Conservation (phyloP, 2,329 filamentous ascomycete genomes). For the Aureobasidium sp. region DNA sequence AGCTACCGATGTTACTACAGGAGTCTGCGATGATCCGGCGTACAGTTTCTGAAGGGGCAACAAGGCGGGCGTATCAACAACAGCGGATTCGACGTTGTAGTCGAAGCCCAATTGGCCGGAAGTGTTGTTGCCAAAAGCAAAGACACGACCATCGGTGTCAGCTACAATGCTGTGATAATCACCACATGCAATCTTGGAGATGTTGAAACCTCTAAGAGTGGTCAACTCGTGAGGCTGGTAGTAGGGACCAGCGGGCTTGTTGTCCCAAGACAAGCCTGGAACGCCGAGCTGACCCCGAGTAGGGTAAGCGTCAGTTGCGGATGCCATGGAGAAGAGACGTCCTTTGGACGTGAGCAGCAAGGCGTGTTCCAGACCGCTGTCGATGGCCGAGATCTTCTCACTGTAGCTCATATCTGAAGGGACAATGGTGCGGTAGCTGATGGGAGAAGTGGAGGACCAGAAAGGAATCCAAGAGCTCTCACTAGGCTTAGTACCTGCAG, state of each 20-base stretch:
- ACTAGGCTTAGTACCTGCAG: conserved; percentile 54
- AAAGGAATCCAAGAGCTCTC: conserved; percentile 68
- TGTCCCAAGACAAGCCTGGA: conserved; percentile 72
- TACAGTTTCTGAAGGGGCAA: conserved; percentile 70
- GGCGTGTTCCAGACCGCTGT: conserved; percentile 76
- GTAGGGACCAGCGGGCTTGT: conserved; percentile 67
- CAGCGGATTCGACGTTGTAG: conserved; percentile 53
- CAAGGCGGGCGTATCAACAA: conserved; percentile 62
- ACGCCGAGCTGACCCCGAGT: conserved; percentile 80
- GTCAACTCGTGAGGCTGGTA: conserved; percentile 76
- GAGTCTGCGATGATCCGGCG: conserved; percentile 52
- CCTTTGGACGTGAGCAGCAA: conserved; percentile 78
- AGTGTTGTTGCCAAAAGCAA: conserved; percentile 85
- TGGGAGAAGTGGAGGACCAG: conserved; percentile 51
- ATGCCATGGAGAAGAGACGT: conserved; percentile 81
- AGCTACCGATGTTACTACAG: conserved; percentile 67
- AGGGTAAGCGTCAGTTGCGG: conserved; percentile 71
- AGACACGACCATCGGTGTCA: conserved; percentile 69
- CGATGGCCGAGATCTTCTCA: conserved; percentile 68
- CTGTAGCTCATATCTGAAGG: conserved; percentile 58
- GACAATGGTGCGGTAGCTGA: conserved; percentile 68
- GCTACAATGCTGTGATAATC: conserved; percentile 79
- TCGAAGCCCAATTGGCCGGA: conserved; percentile 87
- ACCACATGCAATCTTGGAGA: conserved; percentile 70
- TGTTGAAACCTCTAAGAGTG: conserved; percentile 62